Evolutionary conservation across 2,329 filamentous ascomycete genomes (phyloP), one percentile per base, ranked within the genome.

Genomic region (Fusarium sp.): DNA sequence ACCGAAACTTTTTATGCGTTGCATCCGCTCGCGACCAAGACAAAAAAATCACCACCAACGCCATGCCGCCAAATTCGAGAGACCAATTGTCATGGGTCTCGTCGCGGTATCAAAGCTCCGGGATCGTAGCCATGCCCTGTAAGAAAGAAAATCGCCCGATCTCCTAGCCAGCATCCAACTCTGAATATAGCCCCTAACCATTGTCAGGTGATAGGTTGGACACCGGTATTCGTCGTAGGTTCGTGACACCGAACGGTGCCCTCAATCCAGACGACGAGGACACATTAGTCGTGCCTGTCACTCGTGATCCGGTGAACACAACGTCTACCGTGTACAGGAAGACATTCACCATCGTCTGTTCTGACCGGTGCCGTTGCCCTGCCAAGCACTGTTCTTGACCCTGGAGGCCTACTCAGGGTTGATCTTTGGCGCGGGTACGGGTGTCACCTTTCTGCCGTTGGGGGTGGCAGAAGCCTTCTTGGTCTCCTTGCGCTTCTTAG

Each of bases 401-500:
- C 4, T 2, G 20, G 58, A 31, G 55, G 34, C 55, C 77, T 79
- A 77, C 70, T 66, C 72, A 50, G 64, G 61, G 51, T 61, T 64
- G 18, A 70, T n/a, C 33, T 65, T 58, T 8, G 76, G 76, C 10
- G 73, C 66, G 1, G 70, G 71, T 5, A 78, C 72, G 0, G 74
- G 75, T 4, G 75, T 78, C 51, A 74, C 71, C 42, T 73, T 75
- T 49, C 65, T 73, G 62, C 53, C 51, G 25, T 38, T 13, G 75
- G 76, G n/a, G 44, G 66, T 67, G 36, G 70, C 72, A n/a, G 63
- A 58, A 14, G 69, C 61, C 51, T 68, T 69, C 58, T 70, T 70
- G 51, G 33, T 56, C 36, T 75, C 70, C 60, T 77, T 79, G 58
- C 69, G 64, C 69, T 76, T 79, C 63, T 73, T 78, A 7, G 63